Base-by-base conservation (phyloP, 768 basidiomycete species). In the Tephrocybe sp. region DNA sequence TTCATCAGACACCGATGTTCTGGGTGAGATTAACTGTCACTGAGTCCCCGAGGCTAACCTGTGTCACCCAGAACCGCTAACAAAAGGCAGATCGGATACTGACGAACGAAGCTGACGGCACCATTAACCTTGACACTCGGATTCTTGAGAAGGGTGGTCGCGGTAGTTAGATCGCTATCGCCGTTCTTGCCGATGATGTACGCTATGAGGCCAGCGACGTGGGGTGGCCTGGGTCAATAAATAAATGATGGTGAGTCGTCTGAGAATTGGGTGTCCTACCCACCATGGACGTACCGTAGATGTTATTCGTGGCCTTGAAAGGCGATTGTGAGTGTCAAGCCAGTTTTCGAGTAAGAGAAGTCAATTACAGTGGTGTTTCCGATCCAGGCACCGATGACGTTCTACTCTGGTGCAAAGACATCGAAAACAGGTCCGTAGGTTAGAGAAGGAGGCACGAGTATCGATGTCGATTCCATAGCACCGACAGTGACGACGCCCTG, bases 141-240 rank as follows among this genome's bases (percentile, higher is more conserved):
- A 15, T 21, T 25, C 24, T 46, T 46, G 13, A 46, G 5, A 15
- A 36, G 24, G 9, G 34, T 25, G n/a, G 22, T 26, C 12, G 37
- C 26, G 9, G 32, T 13, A 7, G 34, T 35, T 2, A 35, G 44
- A 1, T 32, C 13, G 11, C 16, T 36, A n/a, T 46, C 26, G 24
- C 44, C 44, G 7, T 19, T 36, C 44, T 46, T 34, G 34, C 34
- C 44, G 13, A 46, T 46, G 5, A 46, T 4, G 15, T 46, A 46
- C 3, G 44, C 44, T 32, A 46, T 27, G 44, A 46, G 44, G 9
- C 44, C 44, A 9, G 44, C 44, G 15, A 46, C 44, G 34, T 46
- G 44, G 6, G 44, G 44, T 25, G 2, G 44, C 44, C 44, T 46
- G 15, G 13, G n/a, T 15, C 31, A 19, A 5, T 3, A 37, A 37